Evolutionary conservation across 2,329 filamentous ascomycete genomes (phyloP), one percentile per base, ranked within the genome.

Genomic region (Aureobasidium sp.): DNA sequence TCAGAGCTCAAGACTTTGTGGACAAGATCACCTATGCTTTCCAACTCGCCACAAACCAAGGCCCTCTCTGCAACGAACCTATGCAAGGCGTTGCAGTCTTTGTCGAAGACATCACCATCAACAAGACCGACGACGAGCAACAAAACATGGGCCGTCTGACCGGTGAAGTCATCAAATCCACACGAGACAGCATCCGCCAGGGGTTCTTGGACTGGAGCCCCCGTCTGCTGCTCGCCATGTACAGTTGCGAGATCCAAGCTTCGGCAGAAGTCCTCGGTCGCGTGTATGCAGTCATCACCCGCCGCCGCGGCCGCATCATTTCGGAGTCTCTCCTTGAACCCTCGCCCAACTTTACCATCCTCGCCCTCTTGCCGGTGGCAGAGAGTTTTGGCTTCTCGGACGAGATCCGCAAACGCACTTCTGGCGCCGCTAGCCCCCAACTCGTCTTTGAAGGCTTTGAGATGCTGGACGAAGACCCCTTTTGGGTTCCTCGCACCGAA

Each of bases 271-370:
- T 97, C 45, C 85, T 99, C 5, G 94, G 94, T 25, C 87, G 91
- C 34, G 94, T 97, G 37, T 99, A 99, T 80, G 90, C 90, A 67
- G 93, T 97, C n/a, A 86, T 99, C n/a, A 97, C 93, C 36, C 88
- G 93, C 1, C 89, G 94, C 5, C 87, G 92, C 37, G 94, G 94
- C 29, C 88, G 87, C 41, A 95, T 99, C 59, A 84, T 96, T 25
- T 89, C 89, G 11, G 94, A 99, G 76, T 86, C 87, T 22, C 89
- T 99, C 80, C 95, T 96, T 69, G 91, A 96, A 72, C 93, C 94
- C 27, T 96, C 91, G 0, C 92, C 93, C 1, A 97, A 97, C 77
- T 99, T 96, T 80, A 96, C 91, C 5, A 96, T 99, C 72, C 83
- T 88, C 59, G 89, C 92, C 0, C 81, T 92, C 1, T 82, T 99